phyloP scores from a whole-genome alignment of 257 asterid species.

The Scutellaria galericulata region DNA sequence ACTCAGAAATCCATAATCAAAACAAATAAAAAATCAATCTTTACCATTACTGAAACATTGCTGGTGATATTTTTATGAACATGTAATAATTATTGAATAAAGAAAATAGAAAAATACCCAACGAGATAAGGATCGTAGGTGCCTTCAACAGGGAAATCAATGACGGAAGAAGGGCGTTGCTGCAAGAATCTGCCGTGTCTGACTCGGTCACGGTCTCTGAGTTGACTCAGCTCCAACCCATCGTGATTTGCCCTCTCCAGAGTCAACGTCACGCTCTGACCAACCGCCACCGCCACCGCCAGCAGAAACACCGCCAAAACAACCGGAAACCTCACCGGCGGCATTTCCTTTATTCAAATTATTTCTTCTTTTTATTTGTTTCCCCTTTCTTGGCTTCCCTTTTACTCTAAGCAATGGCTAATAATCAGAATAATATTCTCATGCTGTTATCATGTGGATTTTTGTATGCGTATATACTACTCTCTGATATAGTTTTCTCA shows the following conservation, averaged over 20 bases:
- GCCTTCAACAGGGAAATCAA: slow-evolving; percentile 86
- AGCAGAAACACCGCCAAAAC: slow-evolving; percentile 39
- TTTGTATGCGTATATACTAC: not conserved
- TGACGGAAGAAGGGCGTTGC: slow-evolving; percentile 62
- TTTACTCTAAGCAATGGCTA: slow-evolving; percentile 39
- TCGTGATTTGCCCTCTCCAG: slow-evolving; percentile 76
- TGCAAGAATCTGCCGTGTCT: slow-evolving; percentile 85
- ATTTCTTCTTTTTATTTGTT: not conserved
- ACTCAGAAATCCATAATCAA: not conserved
- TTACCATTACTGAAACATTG: not conserved
- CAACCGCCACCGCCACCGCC: slow-evolving; percentile 44
- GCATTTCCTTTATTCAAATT: slow-evolving; percentile 21
- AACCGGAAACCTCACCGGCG: slow-evolving; percentile 40
- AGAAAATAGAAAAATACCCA: slow-evolving; percentile 55
- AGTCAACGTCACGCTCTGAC: slow-evolving; percentile 52
- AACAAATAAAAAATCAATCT: not conserved
- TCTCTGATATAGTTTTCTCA: too few species aligned
- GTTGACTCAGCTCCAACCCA: slow-evolving; percentile 72
- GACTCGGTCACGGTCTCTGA: slow-evolving; percentile 68
- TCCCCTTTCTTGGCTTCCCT: slow-evolving; percentile 24
- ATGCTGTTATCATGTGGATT: slow-evolving; percentile 17
- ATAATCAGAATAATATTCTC: not conserved
- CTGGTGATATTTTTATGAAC: not conserved
- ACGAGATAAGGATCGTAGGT: slow-evolving; percentile 89
- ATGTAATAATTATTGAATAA: not conserved